Percentiles rank a stretch among this genome's conserved stretches.
Conservation (phyloP, 75 land plant species). For the Pseudotsuga menziesii region DNA sequence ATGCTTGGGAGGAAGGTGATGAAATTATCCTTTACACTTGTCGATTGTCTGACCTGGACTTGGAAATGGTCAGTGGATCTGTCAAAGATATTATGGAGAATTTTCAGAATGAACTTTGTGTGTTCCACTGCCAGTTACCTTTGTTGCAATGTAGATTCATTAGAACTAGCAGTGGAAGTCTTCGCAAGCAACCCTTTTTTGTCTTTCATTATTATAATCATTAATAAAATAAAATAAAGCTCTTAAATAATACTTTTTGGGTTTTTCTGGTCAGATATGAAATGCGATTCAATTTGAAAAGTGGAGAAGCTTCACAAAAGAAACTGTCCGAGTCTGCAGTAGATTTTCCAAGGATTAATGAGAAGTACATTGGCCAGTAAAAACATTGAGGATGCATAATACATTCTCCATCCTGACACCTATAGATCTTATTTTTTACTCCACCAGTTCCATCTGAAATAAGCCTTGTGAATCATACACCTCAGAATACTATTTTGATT, state of each 20-base stretch:
- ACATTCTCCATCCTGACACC: not conserved
- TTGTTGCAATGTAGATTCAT: not conserved
- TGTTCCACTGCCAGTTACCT: not conserved
- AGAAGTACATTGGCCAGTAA: conserved; percentile 87
- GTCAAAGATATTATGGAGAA: conserved; percentile 48
- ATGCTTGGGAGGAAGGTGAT: conserved; percentile 99
- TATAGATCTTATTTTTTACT: not conserved
- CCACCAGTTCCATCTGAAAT: not conserved
- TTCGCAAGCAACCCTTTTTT: too few relatives aligned
- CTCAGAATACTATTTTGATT: not conserved
- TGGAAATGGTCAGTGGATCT: conserved; percentile 52
- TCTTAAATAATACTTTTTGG: not conserved
- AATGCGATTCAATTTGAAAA: conserved; percentile 85
- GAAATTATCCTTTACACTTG: conserved; percentile 83
- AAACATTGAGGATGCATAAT: not conserved
- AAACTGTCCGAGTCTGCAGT: conserved; percentile 61
- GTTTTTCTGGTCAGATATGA: conserved; percentile 63
- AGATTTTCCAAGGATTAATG: conserved; percentile 94
- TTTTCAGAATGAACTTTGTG: conserved; percentile 71
- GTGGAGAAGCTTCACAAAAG: conserved; percentile 76
- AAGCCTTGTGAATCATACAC: not conserved
- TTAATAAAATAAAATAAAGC: not conserved
- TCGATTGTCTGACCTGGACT: conserved; percentile 65
- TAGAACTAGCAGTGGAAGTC: not conserved
- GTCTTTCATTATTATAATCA: not conserved